phyloP scores from a whole-genome alignment of 805 yeast species.

The Clavispora santaluciae region DNA sequence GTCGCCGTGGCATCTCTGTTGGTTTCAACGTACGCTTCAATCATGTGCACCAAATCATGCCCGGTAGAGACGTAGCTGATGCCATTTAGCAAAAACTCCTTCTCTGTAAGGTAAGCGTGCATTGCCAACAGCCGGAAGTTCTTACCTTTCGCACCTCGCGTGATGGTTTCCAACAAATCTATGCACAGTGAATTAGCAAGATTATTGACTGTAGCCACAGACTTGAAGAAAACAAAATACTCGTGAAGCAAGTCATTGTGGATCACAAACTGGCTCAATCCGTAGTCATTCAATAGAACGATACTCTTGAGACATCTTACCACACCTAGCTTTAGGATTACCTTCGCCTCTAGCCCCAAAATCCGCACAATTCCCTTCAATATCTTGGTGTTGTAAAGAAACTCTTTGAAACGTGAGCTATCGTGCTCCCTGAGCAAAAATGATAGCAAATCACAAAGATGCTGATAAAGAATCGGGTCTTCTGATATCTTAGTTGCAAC shows the following conservation, averaged over 20 bases:
- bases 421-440: constrained; percentile 69
- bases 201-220: constrained; percentile 49
- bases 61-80: constrained; percentile 26
- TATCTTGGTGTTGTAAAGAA: constrained; percentile 56
- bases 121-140: constrained; percentile 27
- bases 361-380: constrained; percentile 52
- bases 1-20: constrained; percentile 12
- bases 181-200: constrained; percentile 71
- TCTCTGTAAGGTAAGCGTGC: constrained; percentile 29
- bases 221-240: constrained; percentile 46
- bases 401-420: constrained; percentile 50
- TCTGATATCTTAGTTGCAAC: constrained; percentile 7
- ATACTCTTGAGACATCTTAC: constrained; percentile 64
- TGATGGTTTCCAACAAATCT: constrained; percentile 53
- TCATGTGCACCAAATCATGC: constrained; percentile 16
- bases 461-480: constrained; percentile 47
- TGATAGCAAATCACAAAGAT: constrained; percentile 64
- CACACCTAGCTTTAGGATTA: constrained; percentile 60
- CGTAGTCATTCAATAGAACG: constrained; percentile 57
- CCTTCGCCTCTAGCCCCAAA: constrained; percentile 37
- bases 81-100: constrained; percentile 16
- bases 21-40: constrained; percentile 5
- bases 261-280: constrained; percentile 53
- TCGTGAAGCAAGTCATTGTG: constrained; percentile 47
- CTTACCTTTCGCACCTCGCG: constrained; percentile 20